Percentiles rank a stretch among this genome's conserved stretches.
phyloP scores from a whole-genome alignment of 192 early-diverging fungal species.

The Backusella parvicylindrica region DNA sequence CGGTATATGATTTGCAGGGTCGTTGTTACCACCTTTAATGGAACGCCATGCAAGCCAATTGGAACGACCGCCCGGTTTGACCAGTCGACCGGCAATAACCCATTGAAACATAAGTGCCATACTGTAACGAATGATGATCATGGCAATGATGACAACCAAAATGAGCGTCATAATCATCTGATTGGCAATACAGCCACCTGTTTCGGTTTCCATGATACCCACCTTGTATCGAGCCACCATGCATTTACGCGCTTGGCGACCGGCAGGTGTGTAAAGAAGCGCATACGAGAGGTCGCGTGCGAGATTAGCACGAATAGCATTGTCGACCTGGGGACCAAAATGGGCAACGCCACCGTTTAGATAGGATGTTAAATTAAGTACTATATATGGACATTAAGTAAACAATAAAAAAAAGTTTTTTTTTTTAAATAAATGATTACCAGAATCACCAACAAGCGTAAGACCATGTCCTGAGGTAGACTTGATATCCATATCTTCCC shows the following conservation, averaged over 20 bases:
- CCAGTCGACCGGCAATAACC: slow-evolving; percentile 54
- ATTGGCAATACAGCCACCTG: slow-evolving; percentile 56
- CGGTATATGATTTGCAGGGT: slow-evolving; percentile 31
- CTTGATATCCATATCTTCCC: slow-evolving; percentile 24
- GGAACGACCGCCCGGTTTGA: slow-evolving; percentile 42
- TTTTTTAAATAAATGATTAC: neutral
- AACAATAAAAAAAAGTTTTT: slow-evolving; percentile 6
- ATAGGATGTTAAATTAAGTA: slow-evolving; percentile 35
- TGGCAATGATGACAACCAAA: slow-evolving; percentile 52
- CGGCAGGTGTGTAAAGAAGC: slow-evolving; percentile 7
- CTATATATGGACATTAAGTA: slow-evolving; percentile 12
- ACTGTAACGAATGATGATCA: slow-evolving; percentile 57
- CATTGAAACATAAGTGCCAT: slow-evolving; percentile 64
- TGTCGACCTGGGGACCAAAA: slow-evolving; percentile 19
- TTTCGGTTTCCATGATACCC: slow-evolving; percentile 56
- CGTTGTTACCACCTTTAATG: slow-evolving; percentile 32
- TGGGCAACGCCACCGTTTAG: neutral
- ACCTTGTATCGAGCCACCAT: slow-evolving; percentile 42
- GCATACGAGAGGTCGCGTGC: slow-evolving; percentile 29
- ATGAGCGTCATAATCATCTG: slow-evolving; percentile 56
- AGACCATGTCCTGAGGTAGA: slow-evolving; percentile 2
- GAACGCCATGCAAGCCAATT: slow-evolving; percentile 50
- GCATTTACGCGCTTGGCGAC: slow-evolving; percentile 37
- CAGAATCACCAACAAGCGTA: slow-evolving; percentile 20
- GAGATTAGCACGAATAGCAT: neutral